Evolutionary conservation across 352 stramenopile genomes (phyloP).

Genomic region (Chrysophaeum taylorii): DNA sequence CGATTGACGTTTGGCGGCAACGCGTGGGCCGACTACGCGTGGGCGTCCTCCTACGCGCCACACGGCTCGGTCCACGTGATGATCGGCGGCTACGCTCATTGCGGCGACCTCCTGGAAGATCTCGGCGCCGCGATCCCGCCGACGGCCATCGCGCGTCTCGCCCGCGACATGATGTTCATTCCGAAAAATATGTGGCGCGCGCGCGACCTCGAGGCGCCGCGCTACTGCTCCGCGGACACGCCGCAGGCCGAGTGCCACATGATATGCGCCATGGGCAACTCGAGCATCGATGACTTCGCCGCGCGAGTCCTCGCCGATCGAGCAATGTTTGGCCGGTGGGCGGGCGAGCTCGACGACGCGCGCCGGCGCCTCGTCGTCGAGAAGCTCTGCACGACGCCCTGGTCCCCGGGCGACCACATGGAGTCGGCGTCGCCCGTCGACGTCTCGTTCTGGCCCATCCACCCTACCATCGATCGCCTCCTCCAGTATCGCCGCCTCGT

Average conservation of each 20-base stretch:
- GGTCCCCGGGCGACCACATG: neutral
- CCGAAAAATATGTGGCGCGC: neutral
- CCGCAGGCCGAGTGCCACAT: neutral
- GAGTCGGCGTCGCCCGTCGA: neutral
- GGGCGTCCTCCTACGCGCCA: neutral
- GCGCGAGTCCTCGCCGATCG: neutral
- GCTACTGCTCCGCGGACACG: neutral
- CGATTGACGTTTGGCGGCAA: neutral
- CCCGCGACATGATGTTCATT: neutral
- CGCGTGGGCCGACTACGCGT: neutral
- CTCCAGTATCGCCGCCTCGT: neutral
- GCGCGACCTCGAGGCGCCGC: neutral
- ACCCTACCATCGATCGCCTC: neutral
- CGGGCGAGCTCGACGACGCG: neutral
- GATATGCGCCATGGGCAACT: neutral
- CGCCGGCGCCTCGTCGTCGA: neutral
- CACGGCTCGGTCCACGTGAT: neutral
- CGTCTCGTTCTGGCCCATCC: neutral
- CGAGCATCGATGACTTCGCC: neutral
- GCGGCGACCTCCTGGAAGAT: neutral
- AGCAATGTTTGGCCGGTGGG: neutral
- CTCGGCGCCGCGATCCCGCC: neutral
- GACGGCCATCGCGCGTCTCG: neutral
- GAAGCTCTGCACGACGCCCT: neutral
- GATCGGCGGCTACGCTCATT: neutral